phyloP scores from a whole-genome alignment of 768 basidiomycete genomes.

The Pulveroboletus sp. region DNA sequence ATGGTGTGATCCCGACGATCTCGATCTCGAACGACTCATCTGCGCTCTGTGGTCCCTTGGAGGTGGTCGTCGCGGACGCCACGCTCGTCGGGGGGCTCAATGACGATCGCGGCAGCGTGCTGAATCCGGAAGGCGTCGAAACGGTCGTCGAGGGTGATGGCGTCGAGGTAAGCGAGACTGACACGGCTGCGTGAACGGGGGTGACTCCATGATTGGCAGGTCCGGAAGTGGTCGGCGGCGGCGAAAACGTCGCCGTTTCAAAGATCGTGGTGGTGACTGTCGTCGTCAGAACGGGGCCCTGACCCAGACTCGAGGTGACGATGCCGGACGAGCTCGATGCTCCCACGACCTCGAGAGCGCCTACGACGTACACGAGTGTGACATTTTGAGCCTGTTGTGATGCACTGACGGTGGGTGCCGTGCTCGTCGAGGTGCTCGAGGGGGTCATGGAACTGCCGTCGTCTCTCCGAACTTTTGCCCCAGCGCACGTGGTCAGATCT shows the following conservation, averaged over 20 bases:
- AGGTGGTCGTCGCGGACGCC: background rate
- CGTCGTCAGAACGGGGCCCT: slow-evolving; percentile 17
- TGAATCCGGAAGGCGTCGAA: background rate
- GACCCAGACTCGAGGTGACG: background rate
- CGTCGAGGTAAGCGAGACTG: slow-evolving; percentile 5
- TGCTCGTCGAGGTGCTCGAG: slow-evolving; percentile 18
- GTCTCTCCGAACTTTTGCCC: slow-evolving; percentile 16
- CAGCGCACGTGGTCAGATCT: background rate
- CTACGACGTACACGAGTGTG: slow-evolving; percentile 50
- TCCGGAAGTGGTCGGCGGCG: too few species aligned
- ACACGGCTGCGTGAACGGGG: slow-evolving; percentile 16
- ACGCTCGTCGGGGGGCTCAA: slow-evolving; percentile 1
- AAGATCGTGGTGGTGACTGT: slow-evolving; percentile 27
- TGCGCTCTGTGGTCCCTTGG: background rate
- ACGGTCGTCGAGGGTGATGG: background rate
- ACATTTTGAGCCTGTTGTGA: slow-evolving; percentile 35
- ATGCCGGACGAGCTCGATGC: background rate
- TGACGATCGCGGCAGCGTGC: slow-evolving; percentile 4
- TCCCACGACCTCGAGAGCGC: slow-evolving; percentile 32
- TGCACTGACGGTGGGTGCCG: slow-evolving; percentile 6
- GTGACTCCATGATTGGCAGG: slow-evolving; percentile 2
- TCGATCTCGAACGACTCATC: slow-evolving; percentile 21
- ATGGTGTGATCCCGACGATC: slow-evolving; percentile 11
- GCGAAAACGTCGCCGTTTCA: slow-evolving; percentile 7
- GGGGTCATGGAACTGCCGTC: background rate